Conservation (phyloP, 176 grass and related monocot genomes). For the Triticum aestivum region DNA sequence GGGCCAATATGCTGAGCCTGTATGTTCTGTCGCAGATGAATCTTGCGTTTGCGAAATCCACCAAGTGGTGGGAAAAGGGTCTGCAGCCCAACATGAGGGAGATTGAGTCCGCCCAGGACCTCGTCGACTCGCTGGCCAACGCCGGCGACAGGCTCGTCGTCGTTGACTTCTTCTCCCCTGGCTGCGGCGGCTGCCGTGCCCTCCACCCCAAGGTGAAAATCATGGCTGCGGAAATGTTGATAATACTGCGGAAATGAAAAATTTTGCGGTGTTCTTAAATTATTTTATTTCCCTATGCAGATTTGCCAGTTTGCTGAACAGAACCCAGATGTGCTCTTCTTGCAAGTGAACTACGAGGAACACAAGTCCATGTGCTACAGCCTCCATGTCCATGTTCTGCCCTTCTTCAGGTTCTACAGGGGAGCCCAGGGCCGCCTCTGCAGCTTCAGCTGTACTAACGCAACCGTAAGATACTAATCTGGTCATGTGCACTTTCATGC, state of each 20-base stretch:
- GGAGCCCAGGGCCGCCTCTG: conserved; percentile 80
- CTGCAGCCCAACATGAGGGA: conserved; percentile 85
- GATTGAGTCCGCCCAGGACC: conserved; percentile 77
- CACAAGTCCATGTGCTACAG: conserved; percentile 97
- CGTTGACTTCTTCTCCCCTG: conserved; percentile 91
- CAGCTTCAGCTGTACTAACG: conserved; percentile 97
- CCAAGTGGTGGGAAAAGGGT: conserved; percentile 90
- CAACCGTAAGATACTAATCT: conserved; percentile 61
- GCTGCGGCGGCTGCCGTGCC: conserved; percentile 84
- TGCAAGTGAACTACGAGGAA: conserved; percentile 90
- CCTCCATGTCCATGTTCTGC: conserved; percentile 87
- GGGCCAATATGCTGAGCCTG: conserved; percentile 1
- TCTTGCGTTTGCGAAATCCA: conserved; percentile 54
- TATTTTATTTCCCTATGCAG: conserved; percentile 32
- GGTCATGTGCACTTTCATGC: background rate
- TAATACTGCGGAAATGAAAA: background rate
- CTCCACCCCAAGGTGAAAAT: conserved; percentile 84
- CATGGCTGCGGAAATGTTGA: background rate
- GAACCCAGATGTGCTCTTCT: conserved; percentile 75
- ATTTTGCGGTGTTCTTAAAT: background rate
- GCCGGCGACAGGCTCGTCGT: conserved; percentile 77
- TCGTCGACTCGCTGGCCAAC: conserved; percentile 59
- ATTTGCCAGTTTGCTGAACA: conserved; percentile 82
- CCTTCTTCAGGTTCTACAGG: conserved; percentile 94
- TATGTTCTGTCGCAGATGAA: conserved; percentile 47